phyloP scores from a whole-genome alignment of 768 basidiomycete species.

The Rickenella mellea region DNA sequence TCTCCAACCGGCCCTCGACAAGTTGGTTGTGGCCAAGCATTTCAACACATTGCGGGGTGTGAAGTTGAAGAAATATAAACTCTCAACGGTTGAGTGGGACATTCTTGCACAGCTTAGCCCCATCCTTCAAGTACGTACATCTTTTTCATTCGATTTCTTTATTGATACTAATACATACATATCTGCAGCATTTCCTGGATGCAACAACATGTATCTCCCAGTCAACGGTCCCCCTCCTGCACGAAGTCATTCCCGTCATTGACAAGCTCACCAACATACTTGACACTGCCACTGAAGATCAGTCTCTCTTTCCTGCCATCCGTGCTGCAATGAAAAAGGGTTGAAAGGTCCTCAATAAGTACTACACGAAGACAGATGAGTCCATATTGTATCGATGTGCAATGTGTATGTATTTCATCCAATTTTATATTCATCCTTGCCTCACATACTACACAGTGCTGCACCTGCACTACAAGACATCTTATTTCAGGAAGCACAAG shows the following conservation, averaged over 20 bases:
- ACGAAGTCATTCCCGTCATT: constrained; percentile 16
- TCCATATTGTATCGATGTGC: constrained; percentile 9
- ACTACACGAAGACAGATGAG: constrained; percentile 10
- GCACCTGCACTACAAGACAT: constrained; percentile 11
- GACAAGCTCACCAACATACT: constrained; percentile 10
- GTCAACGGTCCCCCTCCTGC: constrained; percentile 9
- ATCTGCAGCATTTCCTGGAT: constrained; percentile 6
- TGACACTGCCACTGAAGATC: constrained; percentile 7
- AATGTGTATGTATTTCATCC: constrained; percentile 11
- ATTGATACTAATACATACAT: not conserved
- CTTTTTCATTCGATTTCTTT: too few relatives aligned
- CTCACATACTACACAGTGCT: constrained; percentile 10
- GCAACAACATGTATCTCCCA: constrained; percentile 9
- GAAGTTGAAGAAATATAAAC: constrained; percentile 8
- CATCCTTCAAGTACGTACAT: constrained; percentile 8
- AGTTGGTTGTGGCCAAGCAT: constrained; percentile 8
- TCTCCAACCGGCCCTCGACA: constrained; percentile 8
- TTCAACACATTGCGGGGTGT: constrained; percentile 9
- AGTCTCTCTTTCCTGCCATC: not conserved
- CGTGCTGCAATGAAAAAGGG: constrained; percentile 6
- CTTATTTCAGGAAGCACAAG: constrained; percentile 11
- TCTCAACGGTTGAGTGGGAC: constrained; percentile 13
- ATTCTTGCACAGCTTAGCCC: constrained; percentile 10
- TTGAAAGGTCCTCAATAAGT: constrained; percentile 9
- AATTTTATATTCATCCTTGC: not conserved